Evolutionary conservation across 148 eudicot genomes (phyloP).

Genomic region (Mesembryanthemum crystallinum): DNA sequence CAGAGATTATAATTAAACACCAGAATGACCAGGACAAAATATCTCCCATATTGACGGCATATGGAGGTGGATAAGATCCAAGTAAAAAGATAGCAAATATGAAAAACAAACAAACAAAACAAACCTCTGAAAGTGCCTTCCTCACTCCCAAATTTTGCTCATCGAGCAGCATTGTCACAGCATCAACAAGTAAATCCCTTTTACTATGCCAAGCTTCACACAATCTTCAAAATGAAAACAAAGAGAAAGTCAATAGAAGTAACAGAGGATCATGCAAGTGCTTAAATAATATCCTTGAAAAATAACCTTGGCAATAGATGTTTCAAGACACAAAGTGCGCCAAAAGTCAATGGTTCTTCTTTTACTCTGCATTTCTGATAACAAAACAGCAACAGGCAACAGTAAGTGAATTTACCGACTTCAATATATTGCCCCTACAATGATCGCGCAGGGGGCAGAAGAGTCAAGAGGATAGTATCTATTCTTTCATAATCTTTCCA

Average conservation of each 20-base stretch:
- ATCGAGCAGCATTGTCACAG: constrained; percentile 70
- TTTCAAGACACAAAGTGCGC: constrained; percentile 87
- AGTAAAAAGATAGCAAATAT: not conserved
- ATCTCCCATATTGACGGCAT: not conserved
- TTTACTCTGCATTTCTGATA: constrained; percentile 92
- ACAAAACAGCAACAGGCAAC: constrained; percentile 7
- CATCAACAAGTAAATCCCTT: constrained; percentile 76
- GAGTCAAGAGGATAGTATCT: not conserved
- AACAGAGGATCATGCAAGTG: constrained; percentile 10
- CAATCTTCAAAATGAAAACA: constrained; percentile 47
- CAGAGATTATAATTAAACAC: constrained; percentile 18
- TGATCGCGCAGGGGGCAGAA: not conserved
- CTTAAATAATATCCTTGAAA: constrained; percentile 10
- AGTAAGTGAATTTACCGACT: not conserved
- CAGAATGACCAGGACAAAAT: constrained; percentile 3
- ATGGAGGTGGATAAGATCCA: not conserved
- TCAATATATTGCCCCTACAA: not conserved
- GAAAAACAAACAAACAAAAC: not conserved
- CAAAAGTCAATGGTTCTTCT: constrained; percentile 86
- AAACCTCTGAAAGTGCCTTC: constrained; percentile 96
- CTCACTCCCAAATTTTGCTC: constrained; percentile 74
- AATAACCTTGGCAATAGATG: constrained; percentile 92
- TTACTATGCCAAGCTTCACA: constrained; percentile 89
- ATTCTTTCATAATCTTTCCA: not conserved
- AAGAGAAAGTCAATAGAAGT: constrained; percentile 19